Conservation (phyloP, 140 eudicot species). For the Oenanthe javanica region DNA sequence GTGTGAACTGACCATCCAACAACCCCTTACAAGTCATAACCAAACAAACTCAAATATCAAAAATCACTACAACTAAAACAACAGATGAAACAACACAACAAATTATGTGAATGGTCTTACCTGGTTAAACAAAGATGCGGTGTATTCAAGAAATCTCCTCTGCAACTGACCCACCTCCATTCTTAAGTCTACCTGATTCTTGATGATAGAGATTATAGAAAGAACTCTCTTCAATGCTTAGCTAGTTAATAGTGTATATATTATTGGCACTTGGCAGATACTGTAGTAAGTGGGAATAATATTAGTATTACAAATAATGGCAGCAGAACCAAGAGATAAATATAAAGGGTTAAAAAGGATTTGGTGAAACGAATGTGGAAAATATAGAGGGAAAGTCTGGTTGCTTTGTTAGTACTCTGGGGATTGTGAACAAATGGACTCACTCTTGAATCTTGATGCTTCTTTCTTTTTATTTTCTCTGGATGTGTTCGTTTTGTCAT, state of each 20-base stretch:
- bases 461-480: constrained; percentile 2
- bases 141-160: constrained; percentile 46
- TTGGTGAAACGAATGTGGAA: constrained; percentile 17
- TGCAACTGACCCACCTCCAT: constrained; percentile 42
- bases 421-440: background rate
- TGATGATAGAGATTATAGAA: background rate
- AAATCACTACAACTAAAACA: background rate
- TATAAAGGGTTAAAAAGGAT: constrained; percentile 12
- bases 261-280: constrained; percentile 3
- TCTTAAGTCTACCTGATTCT: background rate
- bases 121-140: constrained; percentile 49
- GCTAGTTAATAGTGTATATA: background rate
- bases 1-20: constrained; percentile 59
- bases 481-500: constrained; percentile 15
- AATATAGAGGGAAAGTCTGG: background rate
- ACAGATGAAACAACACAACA: background rate
- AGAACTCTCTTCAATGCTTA: background rate
- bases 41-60: constrained; percentile 10
- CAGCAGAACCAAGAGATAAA: constrained; percentile 4
- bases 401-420: background rate
- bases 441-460: background rate
- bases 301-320: background rate
- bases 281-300: background rate
- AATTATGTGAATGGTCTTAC: constrained; percentile 6
- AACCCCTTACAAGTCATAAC: constrained; percentile 31